A percentile compares a stretch with the other conserved stretches of the same genome.
Evolutionary conservation across 108 stramenopile genomes (phyloP).

Genomic region (Fragilaria radians): DNA sequence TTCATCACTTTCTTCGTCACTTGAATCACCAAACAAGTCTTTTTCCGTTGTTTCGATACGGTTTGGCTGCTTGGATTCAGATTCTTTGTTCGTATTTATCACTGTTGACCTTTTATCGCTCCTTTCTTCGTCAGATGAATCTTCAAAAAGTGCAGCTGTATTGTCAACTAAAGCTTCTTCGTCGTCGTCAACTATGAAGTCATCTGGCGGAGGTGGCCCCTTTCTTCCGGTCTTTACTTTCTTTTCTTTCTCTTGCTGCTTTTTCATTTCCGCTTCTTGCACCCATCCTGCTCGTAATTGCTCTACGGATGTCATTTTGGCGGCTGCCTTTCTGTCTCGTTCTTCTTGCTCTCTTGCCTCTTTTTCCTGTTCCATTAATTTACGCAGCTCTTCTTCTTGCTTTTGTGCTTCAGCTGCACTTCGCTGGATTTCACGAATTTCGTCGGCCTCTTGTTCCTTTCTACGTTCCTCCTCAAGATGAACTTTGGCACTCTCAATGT

Average conservation of each 20-base stretch:
- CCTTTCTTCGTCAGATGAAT: constrained; percentile 40
- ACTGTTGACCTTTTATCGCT: constrained; percentile 4
- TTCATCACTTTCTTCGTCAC: constrained; percentile 39
- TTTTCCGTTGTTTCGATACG: constrained; percentile 37
- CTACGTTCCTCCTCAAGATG: constrained; percentile 73
- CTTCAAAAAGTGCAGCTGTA: constrained; percentile 54
- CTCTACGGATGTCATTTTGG: constrained; percentile 57
- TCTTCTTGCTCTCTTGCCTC: constrained; percentile 63
- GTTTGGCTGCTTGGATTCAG: constrained; percentile 7
- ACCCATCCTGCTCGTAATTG: constrained; percentile 65
- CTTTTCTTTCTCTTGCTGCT: constrained; percentile 33
- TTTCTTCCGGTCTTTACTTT: constrained; percentile 9
- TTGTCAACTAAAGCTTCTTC: constrained; percentile 23
- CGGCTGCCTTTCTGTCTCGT: constrained; percentile 53
- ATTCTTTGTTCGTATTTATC: constrained; percentile 3
- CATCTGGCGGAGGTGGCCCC: neutral
- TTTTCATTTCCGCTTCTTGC: constrained; percentile 37
- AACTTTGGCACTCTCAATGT: constrained; percentile 80
- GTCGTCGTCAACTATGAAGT: neutral
- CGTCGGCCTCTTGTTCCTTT: constrained; percentile 60
- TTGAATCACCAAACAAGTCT: constrained; percentile 67
- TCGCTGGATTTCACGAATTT: constrained; percentile 60
- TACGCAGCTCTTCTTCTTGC: constrained; percentile 49
- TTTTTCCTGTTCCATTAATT: constrained; percentile 37
- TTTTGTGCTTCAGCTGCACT: constrained; percentile 50